Conservation (phyloP, 257 asterid species). For the Solanum medicagineum region DNA sequence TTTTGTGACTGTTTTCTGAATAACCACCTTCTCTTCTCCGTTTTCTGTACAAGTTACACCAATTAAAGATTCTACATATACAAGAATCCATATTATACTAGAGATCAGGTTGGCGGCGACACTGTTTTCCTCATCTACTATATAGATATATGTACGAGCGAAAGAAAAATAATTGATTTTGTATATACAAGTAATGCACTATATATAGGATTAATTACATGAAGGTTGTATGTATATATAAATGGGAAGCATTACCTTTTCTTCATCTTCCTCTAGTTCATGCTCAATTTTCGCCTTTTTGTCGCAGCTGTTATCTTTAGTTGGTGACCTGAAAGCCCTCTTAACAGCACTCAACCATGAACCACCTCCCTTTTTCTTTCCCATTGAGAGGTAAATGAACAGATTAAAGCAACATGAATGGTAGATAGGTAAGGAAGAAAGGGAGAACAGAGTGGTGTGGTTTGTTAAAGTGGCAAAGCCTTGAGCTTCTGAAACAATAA, state of each 20-base stretch:
- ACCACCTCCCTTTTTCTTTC: slow-evolving; percentile 39
- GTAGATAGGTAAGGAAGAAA: neutral
- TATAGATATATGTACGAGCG: neutral
- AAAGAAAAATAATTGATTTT: neutral
- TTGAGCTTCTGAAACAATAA: neutral
- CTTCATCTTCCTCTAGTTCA: slow-evolving; percentile 33
- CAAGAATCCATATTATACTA: neutral
- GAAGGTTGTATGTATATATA: neutral
- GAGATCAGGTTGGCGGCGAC: neutral
- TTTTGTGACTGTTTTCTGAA: slow-evolving; percentile 42
- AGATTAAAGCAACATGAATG: slow-evolving; percentile 8
- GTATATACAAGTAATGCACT: neutral
- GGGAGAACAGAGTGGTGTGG: neutral
- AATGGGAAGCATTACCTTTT: slow-evolving; percentile 23
- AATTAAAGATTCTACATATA: neutral
- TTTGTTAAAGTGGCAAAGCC: neutral
- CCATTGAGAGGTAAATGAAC: slow-evolving; percentile 27
- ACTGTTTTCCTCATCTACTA: neutral
- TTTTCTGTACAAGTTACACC: slow-evolving; percentile 27
- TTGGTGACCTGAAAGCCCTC: slow-evolving; percentile 84
- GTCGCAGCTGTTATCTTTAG: slow-evolving; percentile 36
- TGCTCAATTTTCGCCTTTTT: slow-evolving; percentile 51
- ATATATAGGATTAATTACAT: neutral
- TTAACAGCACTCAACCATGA: slow-evolving; percentile 91
- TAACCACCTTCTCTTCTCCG: slow-evolving; percentile 74